Evolutionary conservation across 768 basidiomycete genomes (phyloP).

Genomic region (Termitomyces sp.): DNA sequence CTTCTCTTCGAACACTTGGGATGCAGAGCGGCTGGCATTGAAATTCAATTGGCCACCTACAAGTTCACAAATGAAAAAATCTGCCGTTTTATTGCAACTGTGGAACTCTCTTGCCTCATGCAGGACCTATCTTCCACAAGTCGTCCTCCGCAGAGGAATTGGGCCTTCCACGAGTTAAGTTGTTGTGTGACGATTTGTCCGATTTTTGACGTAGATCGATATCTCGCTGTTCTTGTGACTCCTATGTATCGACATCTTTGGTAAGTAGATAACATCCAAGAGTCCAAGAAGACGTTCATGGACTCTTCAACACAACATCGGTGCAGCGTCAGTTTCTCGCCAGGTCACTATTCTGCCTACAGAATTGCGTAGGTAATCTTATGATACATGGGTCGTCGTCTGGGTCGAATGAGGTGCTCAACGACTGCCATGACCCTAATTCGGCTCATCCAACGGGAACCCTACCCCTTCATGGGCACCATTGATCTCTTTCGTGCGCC

Average conservation of each 20-base stretch:
- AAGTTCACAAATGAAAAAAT: constrained; percentile 5
- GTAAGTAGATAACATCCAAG: not conserved
- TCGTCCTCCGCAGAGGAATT: not conserved
- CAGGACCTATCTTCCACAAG: constrained; percentile 11
- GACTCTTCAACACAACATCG: not conserved
- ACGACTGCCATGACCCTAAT: constrained; percentile 1
- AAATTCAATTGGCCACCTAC: constrained; percentile 16
- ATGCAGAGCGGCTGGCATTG: not conserved
- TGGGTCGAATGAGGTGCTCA: not conserved
- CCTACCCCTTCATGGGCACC: constrained; percentile 2
- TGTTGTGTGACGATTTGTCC: not conserved
- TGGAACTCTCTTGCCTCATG: constrained; percentile 5
- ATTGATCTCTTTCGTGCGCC: not conserved
- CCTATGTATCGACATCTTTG: not conserved
- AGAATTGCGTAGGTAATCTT: not conserved
- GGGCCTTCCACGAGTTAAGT: not conserved
- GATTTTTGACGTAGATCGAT: not conserved
- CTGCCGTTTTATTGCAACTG: constrained; percentile 4
- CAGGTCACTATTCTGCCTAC: not conserved
- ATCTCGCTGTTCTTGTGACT: not conserved
- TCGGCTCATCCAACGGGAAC: not conserved
- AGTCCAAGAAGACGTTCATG: not conserved
- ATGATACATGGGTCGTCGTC: not conserved
- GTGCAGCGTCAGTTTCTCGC: too few species aligned
- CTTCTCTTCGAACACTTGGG: constrained; percentile 7